These are phyloP conservation scores for Mallotus nudiflorus DNA, from an alignment of 345 rosid species.

Conservation along the genomic window DNA sequence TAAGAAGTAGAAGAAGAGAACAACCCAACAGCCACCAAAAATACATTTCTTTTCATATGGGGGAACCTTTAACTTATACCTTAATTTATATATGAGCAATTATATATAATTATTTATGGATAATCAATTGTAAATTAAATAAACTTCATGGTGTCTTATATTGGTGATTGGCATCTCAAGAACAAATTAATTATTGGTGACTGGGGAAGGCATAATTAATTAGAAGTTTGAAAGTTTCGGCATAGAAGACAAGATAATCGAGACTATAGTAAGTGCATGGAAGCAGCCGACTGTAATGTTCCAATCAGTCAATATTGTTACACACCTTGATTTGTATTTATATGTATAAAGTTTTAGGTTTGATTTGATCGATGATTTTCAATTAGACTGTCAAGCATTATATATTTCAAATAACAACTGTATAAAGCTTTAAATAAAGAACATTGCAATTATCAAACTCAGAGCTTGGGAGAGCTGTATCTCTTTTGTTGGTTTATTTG, in stretches of 20 bases:
- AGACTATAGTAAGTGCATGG: conserved; percentile 5
- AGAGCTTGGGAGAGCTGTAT: no score
- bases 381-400: conserved; percentile 12
- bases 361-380: not conserved
- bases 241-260: not conserved
- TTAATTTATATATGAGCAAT: not conserved
- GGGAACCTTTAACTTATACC: not conserved
- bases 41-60: not conserved
- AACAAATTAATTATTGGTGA: not conserved
- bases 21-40: conserved; percentile 2
- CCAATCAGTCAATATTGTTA: not conserved
- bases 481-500: no score
- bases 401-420: not conserved
- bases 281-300: not conserved
- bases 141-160: not conserved
- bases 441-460: no score
- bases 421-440: no score
- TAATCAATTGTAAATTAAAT: not conserved
- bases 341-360: not conserved
- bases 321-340: no score
- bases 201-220: conserved; percentile 6
- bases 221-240: conserved; percentile 1
- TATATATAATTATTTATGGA: not conserved
- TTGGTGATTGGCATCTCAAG: not conserved
- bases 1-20: not conserved